Evolutionary conservation across 192 early-diverging fungal genomes (phyloP).

Genomic region (Pilobolus umbonatus): DNA sequence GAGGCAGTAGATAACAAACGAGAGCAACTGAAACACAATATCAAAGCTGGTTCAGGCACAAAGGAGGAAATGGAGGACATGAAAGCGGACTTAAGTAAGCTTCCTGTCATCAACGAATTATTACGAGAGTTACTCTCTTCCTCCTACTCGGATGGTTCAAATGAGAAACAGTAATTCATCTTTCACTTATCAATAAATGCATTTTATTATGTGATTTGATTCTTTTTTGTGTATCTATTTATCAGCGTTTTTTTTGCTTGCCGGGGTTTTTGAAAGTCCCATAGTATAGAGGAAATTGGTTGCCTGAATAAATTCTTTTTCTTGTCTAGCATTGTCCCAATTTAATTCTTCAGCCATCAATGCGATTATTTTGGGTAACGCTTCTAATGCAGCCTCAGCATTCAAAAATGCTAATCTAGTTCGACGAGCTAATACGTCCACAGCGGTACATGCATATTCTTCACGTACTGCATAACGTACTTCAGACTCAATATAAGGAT

Average conservation of each 20-base stretch:
- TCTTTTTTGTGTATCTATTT: no score
- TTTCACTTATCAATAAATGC: no score
- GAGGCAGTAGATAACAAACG: conserved; percentile 42
- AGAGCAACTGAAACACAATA: not conserved
- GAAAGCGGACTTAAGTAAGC: not conserved
- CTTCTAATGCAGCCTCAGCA: conserved; percentile 82
- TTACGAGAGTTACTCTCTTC: not conserved
- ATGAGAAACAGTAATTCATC: no score
- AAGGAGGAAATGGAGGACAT: not conserved
- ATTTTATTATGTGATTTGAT: no score
- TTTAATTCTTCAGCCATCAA: conserved; percentile 88
- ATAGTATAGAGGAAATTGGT: conserved; percentile 81
- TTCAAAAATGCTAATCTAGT: conserved; percentile 91
- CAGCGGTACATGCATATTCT: conserved; percentile 91
- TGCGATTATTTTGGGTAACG: conserved; percentile 82
- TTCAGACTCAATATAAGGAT: conserved; percentile 95
- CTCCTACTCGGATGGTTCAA: not conserved
- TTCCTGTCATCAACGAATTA: conserved; percentile 1
- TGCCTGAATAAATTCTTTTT: conserved; percentile 64
- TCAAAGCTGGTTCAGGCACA: not conserved
- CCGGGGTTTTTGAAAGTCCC: conserved; percentile 79
- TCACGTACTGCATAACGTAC: conserved; percentile 85
- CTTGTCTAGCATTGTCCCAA: conserved; percentile 67
- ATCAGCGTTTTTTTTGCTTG: no score
- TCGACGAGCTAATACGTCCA: conserved; percentile 92